Conservation (phyloP, 163 green algal species). For the Scenedesmus sp. region DNA sequence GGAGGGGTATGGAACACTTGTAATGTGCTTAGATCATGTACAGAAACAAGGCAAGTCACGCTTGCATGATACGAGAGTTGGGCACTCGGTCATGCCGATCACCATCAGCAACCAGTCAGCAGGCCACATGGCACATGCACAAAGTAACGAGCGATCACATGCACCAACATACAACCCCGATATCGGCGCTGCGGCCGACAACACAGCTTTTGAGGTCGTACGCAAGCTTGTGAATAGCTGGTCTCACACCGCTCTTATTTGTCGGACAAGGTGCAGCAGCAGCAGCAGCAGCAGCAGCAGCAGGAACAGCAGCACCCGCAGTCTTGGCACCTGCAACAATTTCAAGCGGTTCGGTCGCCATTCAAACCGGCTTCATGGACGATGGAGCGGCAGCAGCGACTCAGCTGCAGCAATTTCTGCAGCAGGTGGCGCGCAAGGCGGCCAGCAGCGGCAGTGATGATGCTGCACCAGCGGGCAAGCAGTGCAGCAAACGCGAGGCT, state of each 20-base stretch:
- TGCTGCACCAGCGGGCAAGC: not conserved
- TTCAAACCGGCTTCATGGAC: not conserved
- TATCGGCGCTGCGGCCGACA: not conserved
- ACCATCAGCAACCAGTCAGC: constrained; percentile 16
- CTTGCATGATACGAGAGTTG: constrained; percentile 19
- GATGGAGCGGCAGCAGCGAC: not conserved
- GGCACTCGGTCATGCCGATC: not conserved
- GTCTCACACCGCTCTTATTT: not conserved
- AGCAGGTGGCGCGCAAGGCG: not conserved
- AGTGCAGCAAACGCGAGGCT: not conserved
- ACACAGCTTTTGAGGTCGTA: not conserved
- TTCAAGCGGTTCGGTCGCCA: not conserved
- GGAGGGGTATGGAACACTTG: not conserved
- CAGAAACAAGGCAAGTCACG: not conserved
- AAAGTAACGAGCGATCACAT: constrained; percentile 30
- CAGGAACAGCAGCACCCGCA: not conserved
- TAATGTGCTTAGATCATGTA: constrained; percentile 15
- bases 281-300: constrained; percentile 22
- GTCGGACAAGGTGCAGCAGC: not conserved
- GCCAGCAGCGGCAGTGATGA: not conserved
- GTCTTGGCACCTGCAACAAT: not conserved
- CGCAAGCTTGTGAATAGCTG: too few species aligned
- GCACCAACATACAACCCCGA: constrained; percentile 45
- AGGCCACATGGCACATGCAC: constrained; percentile 1
- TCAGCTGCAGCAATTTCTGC: not conserved